Evolutionary conservation across 164 flowering plant species (phyloP).

Genomic region (Chloranthus sessilifolius): DNA sequence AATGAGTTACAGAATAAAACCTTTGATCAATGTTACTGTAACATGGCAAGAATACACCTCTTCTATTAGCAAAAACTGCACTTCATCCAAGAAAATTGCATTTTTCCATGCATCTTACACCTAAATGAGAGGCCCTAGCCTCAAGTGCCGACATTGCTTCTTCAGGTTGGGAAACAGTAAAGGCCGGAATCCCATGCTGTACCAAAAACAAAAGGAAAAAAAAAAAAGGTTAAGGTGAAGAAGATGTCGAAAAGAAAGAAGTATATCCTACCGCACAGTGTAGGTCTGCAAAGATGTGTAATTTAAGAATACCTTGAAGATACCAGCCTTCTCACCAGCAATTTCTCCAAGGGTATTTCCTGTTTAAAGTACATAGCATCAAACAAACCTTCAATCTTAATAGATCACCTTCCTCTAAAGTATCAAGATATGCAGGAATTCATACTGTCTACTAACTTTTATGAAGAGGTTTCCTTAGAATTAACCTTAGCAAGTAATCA

Average conservation of each 20-base stretch:
- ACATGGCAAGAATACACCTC: not conserved
- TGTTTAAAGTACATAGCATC: too few species aligned
- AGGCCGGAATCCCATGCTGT: conserved; percentile 84
- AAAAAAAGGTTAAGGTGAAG: conserved; percentile 1
- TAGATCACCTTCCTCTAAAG: too few species aligned
- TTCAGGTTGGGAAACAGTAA: conserved; percentile 87
- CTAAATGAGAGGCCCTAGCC: conserved; percentile 61
- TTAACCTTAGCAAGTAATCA: too few species aligned
- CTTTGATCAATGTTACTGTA: not conserved
- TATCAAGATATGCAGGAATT: too few species aligned
- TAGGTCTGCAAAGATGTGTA: not conserved
- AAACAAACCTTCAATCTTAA: too few species aligned
- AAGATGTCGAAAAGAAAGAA: not conserved
- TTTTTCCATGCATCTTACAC: conserved; percentile 40
- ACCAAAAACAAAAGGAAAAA: conserved; percentile 5
- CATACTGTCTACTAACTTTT: too few species aligned
- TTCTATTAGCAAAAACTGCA: conserved; percentile 3
- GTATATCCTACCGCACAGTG: conserved; percentile 1
- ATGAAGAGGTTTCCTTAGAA: too few species aligned
- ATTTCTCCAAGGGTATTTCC: conserved; percentile 92
- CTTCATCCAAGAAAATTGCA: not conserved
- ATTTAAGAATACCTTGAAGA: conserved; percentile 67
- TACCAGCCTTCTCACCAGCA: conserved; percentile 98
- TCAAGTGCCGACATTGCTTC: conserved; percentile 92
- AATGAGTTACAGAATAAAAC: too few species aligned